A percentile compares a stretch with the other conserved stretches of the same genome.
Evolutionary conservation across 345 rosid genomes (phyloP).

Genomic region (Pistacia vera): DNA sequence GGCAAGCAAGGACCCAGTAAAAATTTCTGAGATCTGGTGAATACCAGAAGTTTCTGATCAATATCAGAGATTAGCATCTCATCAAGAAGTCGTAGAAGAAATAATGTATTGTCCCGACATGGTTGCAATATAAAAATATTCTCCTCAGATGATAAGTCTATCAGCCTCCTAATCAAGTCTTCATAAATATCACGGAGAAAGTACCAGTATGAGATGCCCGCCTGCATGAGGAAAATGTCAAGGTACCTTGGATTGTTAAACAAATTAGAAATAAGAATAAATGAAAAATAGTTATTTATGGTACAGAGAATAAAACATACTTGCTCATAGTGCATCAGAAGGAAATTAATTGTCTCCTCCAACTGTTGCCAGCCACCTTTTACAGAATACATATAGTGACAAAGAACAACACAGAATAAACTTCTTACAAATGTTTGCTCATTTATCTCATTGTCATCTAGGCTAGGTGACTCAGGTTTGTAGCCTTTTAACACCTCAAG

Average conservation of each 20-base stretch:
- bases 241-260: slow-evolving; percentile 12
- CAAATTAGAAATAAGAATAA: background rate
- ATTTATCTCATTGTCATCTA: slow-evolving; percentile 41
- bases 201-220: slow-evolving; percentile 49
- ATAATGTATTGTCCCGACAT: slow-evolving; percentile 89
- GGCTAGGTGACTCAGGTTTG: slow-evolving; percentile 42
- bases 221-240: slow-evolving; percentile 46
- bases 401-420: slow-evolving; percentile 76
- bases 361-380: slow-evolving; percentile 99
- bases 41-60: slow-evolving; percentile 78
- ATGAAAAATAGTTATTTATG: slow-evolving; percentile 5
- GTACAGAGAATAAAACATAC: slow-evolving; percentile 44
- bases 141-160: slow-evolving; percentile 72
- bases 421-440: slow-evolving; percentile 74
- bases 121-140: slow-evolving; percentile 87
- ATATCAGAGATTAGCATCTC: slow-evolving; percentile 88
- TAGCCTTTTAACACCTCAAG: slow-evolving; percentile 71
- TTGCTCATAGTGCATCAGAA: slow-evolving; percentile 61
- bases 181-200: slow-evolving; percentile 78
- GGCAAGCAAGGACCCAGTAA: background rate
- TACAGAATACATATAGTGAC: slow-evolving; percentile 72
- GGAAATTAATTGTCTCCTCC: slow-evolving; percentile 88
- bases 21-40: background rate
- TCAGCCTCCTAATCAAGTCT: slow-evolving; percentile 71
- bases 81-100: slow-evolving; percentile 74